phyloP scores from a whole-genome alignment of 1,284 basidiomycete species.

The Tilletia setariae region DNA sequence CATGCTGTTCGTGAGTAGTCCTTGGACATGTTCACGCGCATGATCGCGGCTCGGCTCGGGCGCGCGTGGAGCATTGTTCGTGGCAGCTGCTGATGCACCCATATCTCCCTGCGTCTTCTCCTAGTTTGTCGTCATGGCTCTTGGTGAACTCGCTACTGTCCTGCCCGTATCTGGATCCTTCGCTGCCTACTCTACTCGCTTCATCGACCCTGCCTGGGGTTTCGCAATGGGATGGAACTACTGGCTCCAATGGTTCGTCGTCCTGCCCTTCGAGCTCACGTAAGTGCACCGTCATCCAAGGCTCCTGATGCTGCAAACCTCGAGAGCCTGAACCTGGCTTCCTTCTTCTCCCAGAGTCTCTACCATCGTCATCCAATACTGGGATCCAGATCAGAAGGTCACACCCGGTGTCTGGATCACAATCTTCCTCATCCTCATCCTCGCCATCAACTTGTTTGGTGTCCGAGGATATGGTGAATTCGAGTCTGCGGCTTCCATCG shows the following conservation, averaged over 20 bases:
- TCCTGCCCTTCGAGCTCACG: slow-evolving; percentile 34
- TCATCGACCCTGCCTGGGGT: slow-evolving; percentile 67
- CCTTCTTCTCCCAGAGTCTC: slow-evolving; percentile 55
- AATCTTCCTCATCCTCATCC: slow-evolving; percentile 38
- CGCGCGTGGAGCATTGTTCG: too few species aligned
- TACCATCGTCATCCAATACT: slow-evolving; percentile 53
- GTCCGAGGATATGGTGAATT: slow-evolving; percentile 57
- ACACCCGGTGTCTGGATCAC: slow-evolving; percentile 41
- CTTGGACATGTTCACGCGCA: too few species aligned
- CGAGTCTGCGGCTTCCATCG: slow-evolving; percentile 61
- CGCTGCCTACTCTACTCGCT: slow-evolving; percentile 40
- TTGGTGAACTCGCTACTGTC: slow-evolving; percentile 44
- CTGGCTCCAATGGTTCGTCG: slow-evolving; percentile 24
- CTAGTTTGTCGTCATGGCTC: slow-evolving; percentile 32
- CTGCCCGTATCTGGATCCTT: slow-evolving; percentile 48
- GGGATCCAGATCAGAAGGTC: slow-evolving; percentile 41
- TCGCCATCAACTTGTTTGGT: slow-evolving; percentile 41
- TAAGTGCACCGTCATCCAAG: neutral
- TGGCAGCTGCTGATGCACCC: neutral
- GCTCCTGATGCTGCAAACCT: neutral
- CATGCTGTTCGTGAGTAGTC: slow-evolving; percentile 32
- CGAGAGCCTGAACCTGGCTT: slow-evolving; percentile 14
- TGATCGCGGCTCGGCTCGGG: too few species aligned
- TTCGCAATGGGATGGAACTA: slow-evolving; percentile 60
- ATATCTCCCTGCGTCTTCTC: neutral